phyloP scores from a whole-genome alignment of 2,329 filamentous ascomycete species.

The Laburnicola sp. region DNA sequence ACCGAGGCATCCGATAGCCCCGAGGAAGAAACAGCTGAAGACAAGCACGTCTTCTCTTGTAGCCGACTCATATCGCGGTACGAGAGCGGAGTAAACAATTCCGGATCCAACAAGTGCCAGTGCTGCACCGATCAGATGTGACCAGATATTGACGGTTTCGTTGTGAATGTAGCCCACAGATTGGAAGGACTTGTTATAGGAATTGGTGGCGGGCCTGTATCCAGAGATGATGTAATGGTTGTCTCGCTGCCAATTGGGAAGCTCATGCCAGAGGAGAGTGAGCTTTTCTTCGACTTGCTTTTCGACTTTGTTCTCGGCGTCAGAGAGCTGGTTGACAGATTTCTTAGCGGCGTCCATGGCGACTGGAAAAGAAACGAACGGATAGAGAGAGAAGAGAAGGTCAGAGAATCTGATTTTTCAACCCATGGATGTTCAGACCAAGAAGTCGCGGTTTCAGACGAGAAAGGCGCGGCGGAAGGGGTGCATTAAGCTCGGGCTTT shows the following conservation, averaged over 20 bases:
- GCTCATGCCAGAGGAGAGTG: constrained; percentile 51
- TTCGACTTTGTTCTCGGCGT: constrained; percentile 30
- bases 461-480: background rate
- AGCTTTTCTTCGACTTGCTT: constrained; percentile 52
- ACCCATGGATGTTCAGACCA: background rate
- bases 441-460: background rate
- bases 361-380: background rate
- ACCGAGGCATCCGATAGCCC: constrained; percentile 50
- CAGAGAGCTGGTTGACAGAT: constrained; percentile 17
- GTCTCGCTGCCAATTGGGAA: constrained; percentile 57
- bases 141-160: constrained; percentile 72
- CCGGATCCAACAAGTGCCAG: constrained; percentile 24
- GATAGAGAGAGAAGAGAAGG: background rate
- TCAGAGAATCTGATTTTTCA: background rate
- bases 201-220: constrained; percentile 66
- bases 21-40: constrained; percentile 46
- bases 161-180: constrained; percentile 68
- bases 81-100: constrained; percentile 28
- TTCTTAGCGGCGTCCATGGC: constrained; percentile 31
- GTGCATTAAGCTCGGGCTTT: constrained; percentile 13
- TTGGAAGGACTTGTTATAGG: constrained; percentile 60
- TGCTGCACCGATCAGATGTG: constrained; percentile 59
- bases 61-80: constrained; percentile 40
- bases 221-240: constrained; percentile 70
- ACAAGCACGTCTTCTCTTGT: constrained; percentile 41